Conservation (phyloP, 192 early-diverging fungal species). For the Mortierella hygrophila region DNA sequence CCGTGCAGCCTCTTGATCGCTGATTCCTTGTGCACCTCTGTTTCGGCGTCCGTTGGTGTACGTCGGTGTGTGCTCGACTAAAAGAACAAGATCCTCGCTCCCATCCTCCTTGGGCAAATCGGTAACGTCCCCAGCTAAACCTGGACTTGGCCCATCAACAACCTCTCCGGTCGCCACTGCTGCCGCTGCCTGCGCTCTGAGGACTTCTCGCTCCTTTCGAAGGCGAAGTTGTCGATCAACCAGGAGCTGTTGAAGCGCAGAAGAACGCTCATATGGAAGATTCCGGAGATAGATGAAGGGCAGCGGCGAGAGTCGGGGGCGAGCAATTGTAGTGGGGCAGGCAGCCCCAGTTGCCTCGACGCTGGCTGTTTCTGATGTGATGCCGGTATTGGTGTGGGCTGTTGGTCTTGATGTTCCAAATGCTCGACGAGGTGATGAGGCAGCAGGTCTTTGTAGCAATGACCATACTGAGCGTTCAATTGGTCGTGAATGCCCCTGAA, state of each 20-base stretch:
- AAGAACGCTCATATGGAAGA: conserved; percentile 43
- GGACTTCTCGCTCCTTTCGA: conserved; percentile 33
- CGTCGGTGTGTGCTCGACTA: conserved; percentile 89
- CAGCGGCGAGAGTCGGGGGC: conserved; percentile 44
- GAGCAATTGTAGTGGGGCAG: conserved; percentile 36
- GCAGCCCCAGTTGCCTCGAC: not conserved
- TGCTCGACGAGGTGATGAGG: not conserved
- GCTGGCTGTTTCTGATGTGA: not conserved
- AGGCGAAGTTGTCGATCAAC: conserved; percentile 47
- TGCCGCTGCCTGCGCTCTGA: not conserved
- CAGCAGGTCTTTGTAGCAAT: not conserved
- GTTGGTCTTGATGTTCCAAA: not conserved
- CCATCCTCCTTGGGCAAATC: conserved; percentile 23
- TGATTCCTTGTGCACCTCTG: conserved; percentile 59
- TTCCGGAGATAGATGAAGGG: conserved; percentile 48
- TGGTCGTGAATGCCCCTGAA: not conserved
- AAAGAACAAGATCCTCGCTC: conserved; percentile 67
- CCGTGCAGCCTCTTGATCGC: conserved; percentile 62
- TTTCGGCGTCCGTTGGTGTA: conserved; percentile 93
- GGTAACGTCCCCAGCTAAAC: not conserved
- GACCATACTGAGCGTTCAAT: not conserved
- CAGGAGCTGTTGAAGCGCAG: conserved; percentile 41
- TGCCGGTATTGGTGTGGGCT: not conserved
- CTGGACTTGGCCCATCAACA: not conserved
- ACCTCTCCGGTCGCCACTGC: not conserved